phyloP scores from a whole-genome alignment of 108 stramenopile species.

The Epipyxis sp. region DNA sequence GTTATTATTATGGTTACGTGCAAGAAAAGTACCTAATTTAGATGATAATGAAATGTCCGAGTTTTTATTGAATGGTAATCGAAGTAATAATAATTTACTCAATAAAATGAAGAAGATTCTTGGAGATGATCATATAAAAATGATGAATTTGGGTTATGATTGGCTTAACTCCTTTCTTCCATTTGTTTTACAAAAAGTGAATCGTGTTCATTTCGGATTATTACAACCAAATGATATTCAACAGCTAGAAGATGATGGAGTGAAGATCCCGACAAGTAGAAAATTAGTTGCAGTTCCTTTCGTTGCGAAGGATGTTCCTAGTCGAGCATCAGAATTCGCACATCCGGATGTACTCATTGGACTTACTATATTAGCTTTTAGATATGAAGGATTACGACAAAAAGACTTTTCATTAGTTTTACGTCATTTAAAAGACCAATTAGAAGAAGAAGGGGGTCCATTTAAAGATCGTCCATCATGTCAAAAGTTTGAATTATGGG shows the following conservation, averaged over 20 bases:
- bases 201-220: slow-evolving; percentile 91
- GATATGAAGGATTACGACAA: slow-evolving; percentile 91
- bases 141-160: slow-evolving; percentile 92
- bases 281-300: slow-evolving; percentile 93
- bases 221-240: slow-evolving; percentile 56
- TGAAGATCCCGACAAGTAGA: slow-evolving; percentile 80
- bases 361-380: slow-evolving; percentile 86
- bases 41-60: slow-evolving; percentile 83
- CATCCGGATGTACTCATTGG: slow-evolving; percentile 98
- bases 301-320: slow-evolving; percentile 96
- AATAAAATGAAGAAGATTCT: slow-evolving; percentile 81
- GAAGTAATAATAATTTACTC: slow-evolving; percentile 67
- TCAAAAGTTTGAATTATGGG: slow-evolving; percentile 81
- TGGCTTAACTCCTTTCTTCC: slow-evolving; percentile 83
- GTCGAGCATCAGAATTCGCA: slow-evolving; percentile 91
- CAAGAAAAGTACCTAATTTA: slow-evolving; percentile 78
- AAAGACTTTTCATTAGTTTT: slow-evolving; percentile 79
- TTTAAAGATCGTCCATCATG: slow-evolving; percentile 88
- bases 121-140: slow-evolving; percentile 94
- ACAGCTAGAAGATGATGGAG: slow-evolving; percentile 65
- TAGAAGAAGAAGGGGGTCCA: slow-evolving; percentile 83
- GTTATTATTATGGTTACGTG: slow-evolving; percentile 83
- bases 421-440: slow-evolving; percentile 76
- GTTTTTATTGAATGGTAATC: slow-evolving; percentile 81
- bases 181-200: slow-evolving; percentile 87